A percentile compares a stretch with the other conserved stretches of the same genome.
These are phyloP conservation scores for Lentinula detonsa DNA, from an alignment of 768 basidiomycete species.

Conservation along the genomic window DNA sequence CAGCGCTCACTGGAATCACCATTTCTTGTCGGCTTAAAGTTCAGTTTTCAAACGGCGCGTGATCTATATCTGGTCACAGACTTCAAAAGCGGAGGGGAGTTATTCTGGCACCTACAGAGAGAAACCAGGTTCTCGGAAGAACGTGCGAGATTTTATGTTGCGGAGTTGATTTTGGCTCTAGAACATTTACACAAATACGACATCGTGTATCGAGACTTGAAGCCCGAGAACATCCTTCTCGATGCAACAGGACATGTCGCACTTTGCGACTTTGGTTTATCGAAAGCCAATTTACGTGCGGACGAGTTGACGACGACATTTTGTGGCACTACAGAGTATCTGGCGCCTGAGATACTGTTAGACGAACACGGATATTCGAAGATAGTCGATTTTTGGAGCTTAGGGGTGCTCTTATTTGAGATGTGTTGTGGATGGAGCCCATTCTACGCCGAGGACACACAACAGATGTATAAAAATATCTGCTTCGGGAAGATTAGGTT, in stretches of 20 bases:
- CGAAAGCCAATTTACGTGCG: slow-evolving; percentile 88
- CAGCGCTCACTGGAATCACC: slow-evolving; percentile 90
- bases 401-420: slow-evolving; percentile 95
- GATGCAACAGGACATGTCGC: slow-evolving; percentile 99
- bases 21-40: slow-evolving; percentile 97
- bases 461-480: slow-evolving; percentile 99
- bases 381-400: slow-evolving; percentile 97
- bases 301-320: slow-evolving; percentile 99
- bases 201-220: slow-evolving; percentile 93
- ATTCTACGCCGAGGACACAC: slow-evolving; percentile 98
- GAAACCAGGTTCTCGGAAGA: slow-evolving; percentile 94
- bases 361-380: slow-evolving; percentile 99
- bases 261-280: slow-evolving; percentile 96
- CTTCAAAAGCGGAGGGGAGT: slow-evolving; percentile 97
- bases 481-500: slow-evolving; percentile 99
- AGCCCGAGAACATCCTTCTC: slow-evolving; percentile 97
- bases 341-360: slow-evolving; percentile 96
- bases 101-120: slow-evolving; percentile 97
- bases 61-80: slow-evolving; percentile 97
- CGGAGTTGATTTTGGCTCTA: slow-evolving; percentile 89
- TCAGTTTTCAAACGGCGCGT: slow-evolving; percentile 93
- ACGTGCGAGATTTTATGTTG: slow-evolving; percentile 92
- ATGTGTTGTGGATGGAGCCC: slow-evolving; percentile 99
- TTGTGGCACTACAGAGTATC: slow-evolving; percentile 97
- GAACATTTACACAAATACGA: slow-evolving; percentile 98